These are phyloP conservation scores for Pyrenula massariospora DNA, from an alignment of 495 filamentous ascomycete genomes.

Conservation along the genomic window DNA sequence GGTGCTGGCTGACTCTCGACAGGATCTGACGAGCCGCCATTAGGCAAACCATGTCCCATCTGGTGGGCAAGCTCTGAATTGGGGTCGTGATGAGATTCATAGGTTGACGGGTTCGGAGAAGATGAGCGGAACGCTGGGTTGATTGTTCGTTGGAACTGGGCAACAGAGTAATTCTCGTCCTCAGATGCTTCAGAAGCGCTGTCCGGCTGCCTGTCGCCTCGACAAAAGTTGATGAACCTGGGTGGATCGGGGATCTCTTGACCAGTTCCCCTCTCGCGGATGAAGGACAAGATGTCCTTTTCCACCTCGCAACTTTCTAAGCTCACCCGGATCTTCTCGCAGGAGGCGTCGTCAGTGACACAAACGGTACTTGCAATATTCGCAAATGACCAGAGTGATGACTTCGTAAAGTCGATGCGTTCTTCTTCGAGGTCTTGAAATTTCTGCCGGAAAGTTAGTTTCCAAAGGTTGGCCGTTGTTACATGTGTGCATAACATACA, in stretches of 20 bases:
- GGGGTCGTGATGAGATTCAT: constrained; percentile 81
- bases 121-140: constrained; percentile 91
- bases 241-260: constrained; percentile 96
- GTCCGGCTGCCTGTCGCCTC: constrained; percentile 69
- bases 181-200: constrained; percentile 72
- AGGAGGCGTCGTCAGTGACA: constrained; percentile 94
- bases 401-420: constrained; percentile 90
- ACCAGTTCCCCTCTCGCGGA: constrained; percentile 79
- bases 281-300: constrained; percentile 86
- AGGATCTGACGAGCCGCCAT: background rate
- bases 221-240: constrained; percentile 97
- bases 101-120: constrained; percentile 76
- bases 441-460: constrained; percentile 46
- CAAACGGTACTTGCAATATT: constrained; percentile 98
- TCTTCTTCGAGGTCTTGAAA: constrained; percentile 99
- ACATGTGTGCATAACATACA: constrained; percentile 25
- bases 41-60: constrained; percentile 42
- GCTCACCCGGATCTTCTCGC: constrained; percentile 91
- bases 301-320: constrained; percentile 93
- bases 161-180: constrained; percentile 78
- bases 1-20: constrained; percentile 25
- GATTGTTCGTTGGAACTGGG: constrained; percentile 88
- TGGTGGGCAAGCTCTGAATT: constrained; percentile 54
- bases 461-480: background rate
- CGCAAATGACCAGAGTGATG: constrained; percentile 92